Evolutionary conservation across 106 monocot species (phyloP), one percentile per base, ranked within the genome.

Genomic region (Dendrobium chrysotoxum): DNA sequence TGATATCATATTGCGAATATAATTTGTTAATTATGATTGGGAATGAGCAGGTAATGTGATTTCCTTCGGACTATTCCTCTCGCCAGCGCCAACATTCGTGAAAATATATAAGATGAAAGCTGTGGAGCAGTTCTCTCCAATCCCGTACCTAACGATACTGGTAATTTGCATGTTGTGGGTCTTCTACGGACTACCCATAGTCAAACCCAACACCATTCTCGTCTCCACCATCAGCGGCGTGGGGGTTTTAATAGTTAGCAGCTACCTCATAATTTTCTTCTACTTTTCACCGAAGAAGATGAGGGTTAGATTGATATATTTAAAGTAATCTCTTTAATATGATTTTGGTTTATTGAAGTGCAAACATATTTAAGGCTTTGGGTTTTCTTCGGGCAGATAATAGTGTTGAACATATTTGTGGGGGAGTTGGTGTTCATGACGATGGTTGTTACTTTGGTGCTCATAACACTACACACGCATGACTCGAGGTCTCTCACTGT

Each of bases 221-320:
- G 78, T 91, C 81, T 75, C 83, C 86, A 90, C 90, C 81, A 90
- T 92, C 68, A 90, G 86, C 30, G 86, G 86, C 79, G 40, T 78
- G 28, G 90, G 89, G 15, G 53, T 88, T 46, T 18, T 82, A 30
- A 44, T 92, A 28, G 88, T 88, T 77, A n/a, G 74, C 40, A 50
- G 75, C 78, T 90, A 88, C 86, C 77, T 92, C 71, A 38, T 15
- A 78, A 67, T 90, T 80, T 90, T 86, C 82, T 77, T 92, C 84
- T 9, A 58, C 76, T 90, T 73, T 79, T 53, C 88, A 39, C 55
- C 77, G 0, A 23, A 41, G 2, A 8, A 78, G 8, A 28, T 53
- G 20, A 81, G 86, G 31, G 91, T 88, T 23, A 39, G 64, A 78
- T 2, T 4, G 23, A 20, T 64, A 28, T 12, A 2, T 50, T 50